Percentiles rank a stretch among this genome's conserved stretches.
phyloP scores from a whole-genome alignment of 768 basidiomycete species.

The Boletus huronensis region DNA sequence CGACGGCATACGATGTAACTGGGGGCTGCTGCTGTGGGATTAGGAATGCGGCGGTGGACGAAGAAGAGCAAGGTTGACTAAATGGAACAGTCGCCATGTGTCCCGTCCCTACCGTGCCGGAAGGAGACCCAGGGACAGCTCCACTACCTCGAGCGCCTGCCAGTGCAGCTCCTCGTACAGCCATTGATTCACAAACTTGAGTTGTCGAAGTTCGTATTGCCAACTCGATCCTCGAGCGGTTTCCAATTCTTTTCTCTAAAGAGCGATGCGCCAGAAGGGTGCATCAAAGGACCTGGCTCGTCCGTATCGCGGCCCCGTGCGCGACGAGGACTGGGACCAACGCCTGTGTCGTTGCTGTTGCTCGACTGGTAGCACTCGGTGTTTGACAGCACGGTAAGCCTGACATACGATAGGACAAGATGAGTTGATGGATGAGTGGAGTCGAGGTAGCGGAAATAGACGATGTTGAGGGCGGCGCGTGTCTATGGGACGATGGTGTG shows the following conservation, averaged over 20 bases:
- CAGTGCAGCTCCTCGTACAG: constrained; percentile 59
- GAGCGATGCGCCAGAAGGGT: constrained; percentile 39
- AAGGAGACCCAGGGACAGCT: neutral
- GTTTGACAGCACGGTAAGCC: constrained; percentile 19
- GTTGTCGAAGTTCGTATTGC: constrained; percentile 90
- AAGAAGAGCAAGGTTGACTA: neutral
- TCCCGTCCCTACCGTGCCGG: neutral
- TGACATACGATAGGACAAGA: constrained; percentile 31
- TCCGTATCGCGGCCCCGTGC: neutral
- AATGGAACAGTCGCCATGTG: neutral
- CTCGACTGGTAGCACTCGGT: neutral
- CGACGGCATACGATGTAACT: constrained; percentile 2
- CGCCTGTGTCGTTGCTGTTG: neutral
- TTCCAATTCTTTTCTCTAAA: constrained; percentile 77
- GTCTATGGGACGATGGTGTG: constrained; percentile 19
- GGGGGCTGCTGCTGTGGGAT: constrained; percentile 5
- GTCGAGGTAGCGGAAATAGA: neutral
- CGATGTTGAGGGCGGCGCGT: neutral
- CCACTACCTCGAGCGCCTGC: constrained; percentile 34
- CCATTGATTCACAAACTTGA: constrained; percentile 67
- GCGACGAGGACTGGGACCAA: neutral
- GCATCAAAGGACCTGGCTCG: constrained; percentile 6
- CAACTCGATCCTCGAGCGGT: constrained; percentile 70
- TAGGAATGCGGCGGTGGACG: neutral
- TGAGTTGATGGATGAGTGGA: constrained; percentile 15